Base-by-base conservation (phyloP, 768 basidiomycete species). In the Lactarius sp. region DNA sequence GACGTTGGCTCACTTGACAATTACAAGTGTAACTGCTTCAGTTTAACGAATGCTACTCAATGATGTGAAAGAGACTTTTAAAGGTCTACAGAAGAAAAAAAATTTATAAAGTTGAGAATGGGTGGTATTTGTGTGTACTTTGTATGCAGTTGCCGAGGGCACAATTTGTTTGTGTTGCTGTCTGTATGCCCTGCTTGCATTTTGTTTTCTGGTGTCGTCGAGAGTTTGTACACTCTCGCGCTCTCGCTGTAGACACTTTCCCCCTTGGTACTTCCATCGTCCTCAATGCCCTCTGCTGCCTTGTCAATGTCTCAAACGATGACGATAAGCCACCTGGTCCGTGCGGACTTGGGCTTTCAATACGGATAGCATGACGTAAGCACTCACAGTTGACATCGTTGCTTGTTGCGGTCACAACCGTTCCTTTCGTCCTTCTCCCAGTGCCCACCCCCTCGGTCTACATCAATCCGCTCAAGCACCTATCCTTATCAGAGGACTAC, bases 171-270 rank as follows among this genome's bases (percentile, higher is more conserved):
- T 71, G 71, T 74, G 72, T 66, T 66, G 65, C 65, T 73, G 68
- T 74, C 71, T 72, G 68, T 68, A 64, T 73, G 71, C 73, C 72
- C 70, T 70, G 64, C 64, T 64, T 69, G 71, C 67, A 68, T 74
- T 78, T 84, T 88, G 86, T 87, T 85, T 86, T 86, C 84, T 79
- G 78, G 77, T 85, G 85, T 86, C 84, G 80, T 86, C 77, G 74
- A 81, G 76, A 78, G 83, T 88, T 87, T 88, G 86, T 81, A 81
- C 81, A 47, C 62, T 1, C 55, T 76, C 83, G 79, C 78, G 46
- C 8, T 22, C 77, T 77, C 83, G 82, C 82, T 85, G 83, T 79
- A 79, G 78, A 74, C 76, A 75, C 78, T 61, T 66, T 69, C 73
- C 70, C 65, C 72, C 64, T 68, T 70, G 68, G 68, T 73, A 62